Evolutionary conservation across 257 asterid species (phyloP).

Genomic region (Fraxinus pennsylvanica): DNA sequence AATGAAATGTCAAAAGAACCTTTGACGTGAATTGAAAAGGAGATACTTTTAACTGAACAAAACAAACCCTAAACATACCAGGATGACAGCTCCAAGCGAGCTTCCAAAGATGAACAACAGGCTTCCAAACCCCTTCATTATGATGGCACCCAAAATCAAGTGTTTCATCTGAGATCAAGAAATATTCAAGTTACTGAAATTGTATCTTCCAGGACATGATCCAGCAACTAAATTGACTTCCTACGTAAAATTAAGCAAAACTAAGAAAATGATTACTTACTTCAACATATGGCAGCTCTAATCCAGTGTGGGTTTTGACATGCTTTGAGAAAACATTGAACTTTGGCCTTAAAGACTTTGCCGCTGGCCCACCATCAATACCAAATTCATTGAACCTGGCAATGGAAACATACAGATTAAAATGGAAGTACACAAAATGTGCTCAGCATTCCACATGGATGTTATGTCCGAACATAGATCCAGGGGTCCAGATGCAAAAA

Average conservation of each 20-base stretch:
- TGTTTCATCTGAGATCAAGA: conserved; percentile 57
- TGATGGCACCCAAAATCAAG: conserved; percentile 70
- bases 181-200: conserved; percentile 19
- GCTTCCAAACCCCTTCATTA: conserved; percentile 78
- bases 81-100: conserved; percentile 76
- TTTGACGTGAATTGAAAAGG: background rate
- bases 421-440: conserved; percentile 6
- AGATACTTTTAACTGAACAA: background rate
- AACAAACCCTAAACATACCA: conserved; percentile 45
- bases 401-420: conserved; percentile 4
- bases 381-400: conserved; percentile 81
- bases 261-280: conserved; percentile 40
- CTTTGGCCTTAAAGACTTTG: conserved; percentile 63
- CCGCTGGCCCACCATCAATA: conserved; percentile 92
- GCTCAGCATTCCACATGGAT: background rate
- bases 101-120: conserved; percentile 80
- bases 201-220: background rate
- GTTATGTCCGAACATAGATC: background rate
- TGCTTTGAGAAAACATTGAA: conserved; percentile 64
- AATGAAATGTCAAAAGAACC: background rate
- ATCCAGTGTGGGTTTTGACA: conserved; percentile 61
- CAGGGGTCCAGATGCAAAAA: conserved; percentile 4
- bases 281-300: conserved; percentile 63
- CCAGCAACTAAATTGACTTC: background rate
- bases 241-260: conserved; percentile 13